Evolutionary conservation across 345 rosid species (phyloP).

Genomic region (Salix brachista): DNA sequence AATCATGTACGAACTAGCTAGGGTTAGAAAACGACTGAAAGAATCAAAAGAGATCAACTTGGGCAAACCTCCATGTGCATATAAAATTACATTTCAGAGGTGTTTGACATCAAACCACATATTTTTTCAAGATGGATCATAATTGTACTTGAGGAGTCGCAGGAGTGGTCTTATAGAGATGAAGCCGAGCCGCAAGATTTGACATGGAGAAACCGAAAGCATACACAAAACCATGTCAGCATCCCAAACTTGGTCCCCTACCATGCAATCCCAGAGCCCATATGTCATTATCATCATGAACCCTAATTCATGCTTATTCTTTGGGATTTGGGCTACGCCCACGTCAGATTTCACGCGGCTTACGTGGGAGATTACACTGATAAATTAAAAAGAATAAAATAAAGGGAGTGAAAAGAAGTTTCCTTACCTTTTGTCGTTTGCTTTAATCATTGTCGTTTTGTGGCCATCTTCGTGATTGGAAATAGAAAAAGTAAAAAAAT

Average conservation of each 20-base stretch:
- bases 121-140: neutral
- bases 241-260: neutral
- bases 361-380: neutral
- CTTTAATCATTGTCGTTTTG: neutral
- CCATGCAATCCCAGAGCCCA: neutral
- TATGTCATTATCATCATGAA: neutral
- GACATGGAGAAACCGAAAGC: neutral
- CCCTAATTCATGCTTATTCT: neutral
- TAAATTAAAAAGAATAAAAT: neutral
- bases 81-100: neutral
- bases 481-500: neutral
- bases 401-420: neutral
- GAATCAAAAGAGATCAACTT: neutral
- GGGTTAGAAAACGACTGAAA: neutral
- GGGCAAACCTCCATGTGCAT: neutral
- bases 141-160: neutral
- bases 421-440: slow-evolving; percentile 3
- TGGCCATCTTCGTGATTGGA: neutral
- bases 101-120: neutral
- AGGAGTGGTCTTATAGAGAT: neutral
- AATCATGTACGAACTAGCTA: neutral
- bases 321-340: neutral
- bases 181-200: neutral
- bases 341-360: slow-evolving; percentile 37
- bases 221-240: neutral